Evolutionary conservation across 2,329 filamentous ascomycete species (phyloP), one percentile per base, ranked within the genome.

Genomic region (Ilyonectria destructans): DNA sequence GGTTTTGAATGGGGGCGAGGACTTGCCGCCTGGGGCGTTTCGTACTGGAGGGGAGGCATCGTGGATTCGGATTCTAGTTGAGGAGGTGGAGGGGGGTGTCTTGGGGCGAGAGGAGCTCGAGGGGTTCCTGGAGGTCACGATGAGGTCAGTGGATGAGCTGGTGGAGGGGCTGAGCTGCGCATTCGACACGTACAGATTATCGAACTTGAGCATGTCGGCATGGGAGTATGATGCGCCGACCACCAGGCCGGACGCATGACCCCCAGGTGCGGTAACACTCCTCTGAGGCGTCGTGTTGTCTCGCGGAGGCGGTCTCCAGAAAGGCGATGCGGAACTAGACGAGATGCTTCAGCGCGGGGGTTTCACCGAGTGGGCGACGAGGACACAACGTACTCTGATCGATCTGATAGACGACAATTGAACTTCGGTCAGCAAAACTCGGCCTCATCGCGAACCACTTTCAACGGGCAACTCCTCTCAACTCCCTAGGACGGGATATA

Each of bases 201-300:
- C 93, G 77, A 96, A 92, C 82, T 96, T 97, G 75, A 98, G 87
- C 78, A 97, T 94, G 83, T 98, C 95, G 31, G 96, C 94, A 82
- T 99, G 96, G 15, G 96, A 98, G 80, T 99, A 99, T 52, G 95
- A 92, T 64, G 96, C 96, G 74, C 96, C 96, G 67, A 98, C 93
- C 40, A 99, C 93, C 69, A 96, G 89, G 77, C 86, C 90, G 58
- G 90, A 84, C 74, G 93, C 91, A 79, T 88, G 87, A 58, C 84
- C 79, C 35, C 72, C 71, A 48, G 80, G 76, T 23, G 78, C 75
- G 57, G 79, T 80, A 23, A 77, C 75, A 74, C 85, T 82, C 76
- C 86, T 87, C 79, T 87, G 90, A 40, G 86, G 81, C 19, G 84
- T 83, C 65, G 83, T 77, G 77, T 82, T 80, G 67, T 89, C 82